Conservation (phyloP, 345 rosid genomes). For the Raphanus sativus region DNA sequence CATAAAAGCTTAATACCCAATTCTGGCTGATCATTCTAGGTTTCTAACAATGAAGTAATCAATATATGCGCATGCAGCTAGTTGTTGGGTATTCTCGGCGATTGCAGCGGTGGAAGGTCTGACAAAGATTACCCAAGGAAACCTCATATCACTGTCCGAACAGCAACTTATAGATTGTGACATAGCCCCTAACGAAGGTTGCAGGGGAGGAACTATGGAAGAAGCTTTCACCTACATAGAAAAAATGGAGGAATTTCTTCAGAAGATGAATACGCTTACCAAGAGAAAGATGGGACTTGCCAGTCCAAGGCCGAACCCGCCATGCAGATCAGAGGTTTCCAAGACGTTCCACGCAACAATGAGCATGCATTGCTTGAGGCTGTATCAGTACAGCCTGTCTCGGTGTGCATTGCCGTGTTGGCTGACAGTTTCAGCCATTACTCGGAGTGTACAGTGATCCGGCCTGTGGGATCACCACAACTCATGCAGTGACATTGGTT, state of each 20-base stretch:
- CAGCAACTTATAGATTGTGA: slow-evolving; percentile 63
- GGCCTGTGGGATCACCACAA: slow-evolving; percentile 36
- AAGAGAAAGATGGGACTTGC: slow-evolving; percentile 41
- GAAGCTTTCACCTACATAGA: slow-evolving; percentile 47
- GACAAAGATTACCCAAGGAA: slow-evolving; percentile 42
- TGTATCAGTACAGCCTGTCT: slow-evolving; percentile 55
- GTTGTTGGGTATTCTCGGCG: slow-evolving; percentile 67
- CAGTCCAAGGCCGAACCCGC: slow-evolving; percentile 8
- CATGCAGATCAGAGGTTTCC: slow-evolving; percentile 42
- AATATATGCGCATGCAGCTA: slow-evolving; percentile 35
- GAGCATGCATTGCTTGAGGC: slow-evolving; percentile 51
- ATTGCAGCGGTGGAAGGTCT: slow-evolving; percentile 61
- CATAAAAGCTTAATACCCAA: neutral
- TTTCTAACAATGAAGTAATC: neutral
- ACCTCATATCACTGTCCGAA: slow-evolving; percentile 57
- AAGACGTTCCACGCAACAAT: slow-evolving; percentile 41
- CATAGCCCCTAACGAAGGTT: slow-evolving; percentile 37
- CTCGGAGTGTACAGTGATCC: slow-evolving; percentile 44
- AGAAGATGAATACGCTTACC: slow-evolving; percentile 36
- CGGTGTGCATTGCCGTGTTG: slow-evolving; percentile 40
- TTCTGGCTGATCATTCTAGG: neutral
- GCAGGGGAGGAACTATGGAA: slow-evolving; percentile 45
- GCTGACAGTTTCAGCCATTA: slow-evolving; percentile 42
- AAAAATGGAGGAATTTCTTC: neutral
- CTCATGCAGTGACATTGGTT: slow-evolving; percentile 52